phyloP scores from a whole-genome alignment of 202 grass and related monocot species.

The Carex arenaria region DNA sequence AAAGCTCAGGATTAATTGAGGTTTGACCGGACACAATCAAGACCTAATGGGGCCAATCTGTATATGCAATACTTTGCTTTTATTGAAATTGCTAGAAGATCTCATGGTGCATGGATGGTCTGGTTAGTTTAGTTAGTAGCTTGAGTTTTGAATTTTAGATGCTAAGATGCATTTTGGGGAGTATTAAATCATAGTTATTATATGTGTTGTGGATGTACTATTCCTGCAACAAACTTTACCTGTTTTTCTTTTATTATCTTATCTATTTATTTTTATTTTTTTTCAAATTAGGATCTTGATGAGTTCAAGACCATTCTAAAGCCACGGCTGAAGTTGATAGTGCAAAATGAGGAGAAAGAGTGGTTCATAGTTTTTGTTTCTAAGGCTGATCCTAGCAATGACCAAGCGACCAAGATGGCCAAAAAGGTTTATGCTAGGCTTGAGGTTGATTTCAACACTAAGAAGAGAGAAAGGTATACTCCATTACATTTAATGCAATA shows the following conservation, averaged over 20 bases:
- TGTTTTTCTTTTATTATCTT: slow-evolving; percentile 10
- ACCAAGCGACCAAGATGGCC: slow-evolving; percentile 88
- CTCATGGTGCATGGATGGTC: background rate
- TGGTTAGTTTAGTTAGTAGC: background rate
- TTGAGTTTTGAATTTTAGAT: background rate
- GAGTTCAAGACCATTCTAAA: slow-evolving; percentile 98
- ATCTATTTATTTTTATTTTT: slow-evolving; percentile 10
- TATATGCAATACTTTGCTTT: background rate
- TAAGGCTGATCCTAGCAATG: slow-evolving; percentile 85
- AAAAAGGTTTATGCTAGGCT: slow-evolving; percentile 90
- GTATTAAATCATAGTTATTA: background rate
- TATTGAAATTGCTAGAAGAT: background rate
- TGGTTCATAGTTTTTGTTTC: slow-evolving; percentile 98
- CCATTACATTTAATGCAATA: background rate
- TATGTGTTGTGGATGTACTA: background rate
- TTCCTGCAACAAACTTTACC: background rate
- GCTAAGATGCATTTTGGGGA: background rate
- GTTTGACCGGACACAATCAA: background rate
- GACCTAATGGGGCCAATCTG: background rate
- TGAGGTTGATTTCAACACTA: slow-evolving; percentile 96
- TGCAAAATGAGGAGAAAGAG: slow-evolving; percentile 97
- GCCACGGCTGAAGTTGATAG: slow-evolving; percentile 92
- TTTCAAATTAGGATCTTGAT: slow-evolving; percentile 72
- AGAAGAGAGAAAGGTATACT: slow-evolving; percentile 89
- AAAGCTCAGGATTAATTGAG: background rate